Evolutionary conservation across 805 yeast genomes (phyloP).

Genomic region (Ogataea pignaliae): DNA sequence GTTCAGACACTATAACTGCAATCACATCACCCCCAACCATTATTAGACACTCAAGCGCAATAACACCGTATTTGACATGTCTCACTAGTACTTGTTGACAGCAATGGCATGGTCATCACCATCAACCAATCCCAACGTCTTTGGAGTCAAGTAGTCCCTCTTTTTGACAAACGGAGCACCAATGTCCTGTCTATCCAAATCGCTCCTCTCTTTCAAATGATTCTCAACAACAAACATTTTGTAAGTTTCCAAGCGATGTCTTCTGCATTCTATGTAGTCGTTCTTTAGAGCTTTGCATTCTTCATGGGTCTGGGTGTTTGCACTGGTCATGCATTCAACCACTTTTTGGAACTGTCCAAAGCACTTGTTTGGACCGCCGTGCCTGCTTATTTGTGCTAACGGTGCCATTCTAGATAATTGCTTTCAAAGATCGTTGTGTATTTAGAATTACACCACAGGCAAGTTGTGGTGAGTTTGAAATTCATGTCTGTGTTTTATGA

Average conservation of each 20-base stretch:
- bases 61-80: not conserved
- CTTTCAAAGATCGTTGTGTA: not conserved
- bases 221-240: conserved; percentile 31
- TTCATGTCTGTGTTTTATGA: too few species aligned
- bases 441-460: too few species aligned
- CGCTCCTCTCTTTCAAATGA: conserved; percentile 27
- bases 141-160: conserved; percentile 35
- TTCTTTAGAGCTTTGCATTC: conserved; percentile 30
- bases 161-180: conserved; percentile 37
- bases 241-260: conserved; percentile 33
- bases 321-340: conserved; percentile 35
- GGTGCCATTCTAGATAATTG: conserved; percentile 22
- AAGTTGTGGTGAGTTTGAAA: too few species aligned
- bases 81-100: conserved; percentile 4
- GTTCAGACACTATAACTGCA: too few species aligned
- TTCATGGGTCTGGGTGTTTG: conserved; percentile 25
- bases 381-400: conserved; percentile 30
- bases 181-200: conserved; percentile 24
- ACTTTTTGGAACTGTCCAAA: conserved; percentile 35
- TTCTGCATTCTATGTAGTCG: conserved; percentile 36
- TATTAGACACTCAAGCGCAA: too few species aligned
- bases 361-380: conserved; percentile 36
- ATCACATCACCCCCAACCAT: too few species aligned
- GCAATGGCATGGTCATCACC: conserved; percentile 32
- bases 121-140: conserved; percentile 33